Evolutionary conservation across 2,329 filamentous ascomycete species (phyloP), one percentile per base, ranked within the genome.

Genomic region (Davidsoniella eucalypti): DNA sequence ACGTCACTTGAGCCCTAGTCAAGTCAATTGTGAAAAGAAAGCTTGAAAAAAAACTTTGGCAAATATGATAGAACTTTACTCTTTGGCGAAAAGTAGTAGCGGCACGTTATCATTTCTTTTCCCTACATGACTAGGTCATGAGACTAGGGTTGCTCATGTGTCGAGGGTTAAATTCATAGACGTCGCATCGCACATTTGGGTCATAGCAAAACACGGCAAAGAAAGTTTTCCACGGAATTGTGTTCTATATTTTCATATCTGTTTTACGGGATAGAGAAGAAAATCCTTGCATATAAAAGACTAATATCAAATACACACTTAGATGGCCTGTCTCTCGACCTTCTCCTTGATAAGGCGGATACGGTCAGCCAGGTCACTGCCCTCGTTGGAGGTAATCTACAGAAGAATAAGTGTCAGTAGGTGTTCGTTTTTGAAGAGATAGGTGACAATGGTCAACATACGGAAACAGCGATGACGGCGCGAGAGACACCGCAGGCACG

Each of bases 301-400:
- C 21, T 9, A 41, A 12, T 18, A 40, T 45, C 29, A 49, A 49
- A 41, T 29, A 36, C 14, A 39, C 26, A 44, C 42, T 77, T 82
- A 95, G 70, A 95, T 94, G 72, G 90, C 87, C 58, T 95, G 76
- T 60, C 88, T 78, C 76, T 96, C 90, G 51, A 96, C 85, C 79
- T 94, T 93, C 69, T 93, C 85, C 74, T 90, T 93, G 62, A 95
- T 73, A 57, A 80, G 75, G 60, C 84, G 77, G 67, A 96, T 95
- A 73, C 93, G 87, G 61, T 78, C 76, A 66, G 82, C 84, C 54
- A 96, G 73, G 67, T 95, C 88, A 61, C 78, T 84, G 38, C 82
- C 83, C 69, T 94, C 87, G 75, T 94, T 94, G 67, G 83, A 87
- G 58, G 87, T 95, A 68, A 96, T 94, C 48, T 50, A 29, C 14